Evolutionary conservation across 169 alveolate species (phyloP).

Genomic region (Ichthyophthirius multifiliis): DNA sequence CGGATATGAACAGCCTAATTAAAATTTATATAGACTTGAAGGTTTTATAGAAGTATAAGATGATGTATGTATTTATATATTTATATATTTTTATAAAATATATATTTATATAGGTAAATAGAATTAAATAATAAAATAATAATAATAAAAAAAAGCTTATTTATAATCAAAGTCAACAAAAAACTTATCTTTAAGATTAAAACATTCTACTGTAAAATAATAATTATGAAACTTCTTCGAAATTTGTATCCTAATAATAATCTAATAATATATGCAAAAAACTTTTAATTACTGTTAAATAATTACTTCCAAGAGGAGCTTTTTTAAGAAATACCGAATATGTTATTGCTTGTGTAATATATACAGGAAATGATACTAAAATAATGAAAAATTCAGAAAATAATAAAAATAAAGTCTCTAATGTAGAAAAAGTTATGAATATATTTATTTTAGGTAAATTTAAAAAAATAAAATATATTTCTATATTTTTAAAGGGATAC

Average conservation of each 20-base stretch:
- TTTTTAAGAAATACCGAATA: constrained; percentile 66
- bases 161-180: no score
- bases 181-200: no score
- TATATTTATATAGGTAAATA: no score
- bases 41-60: no score
- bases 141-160: no score
- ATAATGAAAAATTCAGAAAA: constrained; percentile 82
- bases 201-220: neutral
- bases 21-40: neutral
- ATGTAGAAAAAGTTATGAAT: constrained; percentile 9
- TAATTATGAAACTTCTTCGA: no score
- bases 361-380: constrained; percentile 90
- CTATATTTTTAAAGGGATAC: neutral
- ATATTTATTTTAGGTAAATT: neutral
- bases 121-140: no score
- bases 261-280: no score
- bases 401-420: constrained; percentile 3
- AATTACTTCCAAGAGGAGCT: constrained; percentile 70
- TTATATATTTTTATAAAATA: constrained; percentile 37
- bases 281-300: constrained; percentile 12
- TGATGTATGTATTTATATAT: constrained; percentile 48
- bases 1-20: neutral
- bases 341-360: constrained; percentile 86
- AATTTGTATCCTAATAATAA: no score
- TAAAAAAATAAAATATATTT: no score